Conservation (phyloP, 169 alveolate species). For the Cryptosporidium felis region DNA sequence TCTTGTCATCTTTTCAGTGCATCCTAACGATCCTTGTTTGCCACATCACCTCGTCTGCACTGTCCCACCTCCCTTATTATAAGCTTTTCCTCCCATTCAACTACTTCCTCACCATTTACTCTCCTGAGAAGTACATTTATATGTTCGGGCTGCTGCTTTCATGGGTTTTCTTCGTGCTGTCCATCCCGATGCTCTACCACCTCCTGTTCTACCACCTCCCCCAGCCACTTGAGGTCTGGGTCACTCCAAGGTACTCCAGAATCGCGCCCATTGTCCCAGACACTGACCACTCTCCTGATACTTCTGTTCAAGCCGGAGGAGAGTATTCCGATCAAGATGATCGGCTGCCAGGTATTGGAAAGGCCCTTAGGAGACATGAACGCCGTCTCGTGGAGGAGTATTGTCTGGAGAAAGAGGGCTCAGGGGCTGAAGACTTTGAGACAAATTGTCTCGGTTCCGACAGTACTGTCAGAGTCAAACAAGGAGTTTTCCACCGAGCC, state of each 20-base stretch:
- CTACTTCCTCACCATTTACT: conserved; percentile 40
- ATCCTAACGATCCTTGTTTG: conserved; percentile 28
- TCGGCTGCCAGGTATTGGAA: not conserved
- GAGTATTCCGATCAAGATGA: not conserved
- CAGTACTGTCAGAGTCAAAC: conserved; percentile 18
- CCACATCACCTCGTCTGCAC: conserved; percentile 16
- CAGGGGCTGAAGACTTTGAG: conserved; percentile 23
- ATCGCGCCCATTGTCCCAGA: too few species aligned
- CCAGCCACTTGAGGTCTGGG: conserved; percentile 71
- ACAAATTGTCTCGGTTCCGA: not conserved
- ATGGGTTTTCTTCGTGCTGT: conserved; percentile 38
- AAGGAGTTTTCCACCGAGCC: conserved; percentile 57
- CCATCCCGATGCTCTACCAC: conserved; percentile 63
- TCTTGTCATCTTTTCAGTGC: conserved; percentile 45
- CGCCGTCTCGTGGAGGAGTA: conserved; percentile 45
- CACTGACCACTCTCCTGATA: too few species aligned
- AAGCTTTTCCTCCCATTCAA: conserved; percentile 46
- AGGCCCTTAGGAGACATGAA: conserved; percentile 19
- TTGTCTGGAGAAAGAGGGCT: not conserved
- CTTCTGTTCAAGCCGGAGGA: too few species aligned
- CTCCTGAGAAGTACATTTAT: conserved; percentile 41
- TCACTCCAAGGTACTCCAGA: conserved; percentile 47
- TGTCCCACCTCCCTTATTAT: conserved; percentile 37
- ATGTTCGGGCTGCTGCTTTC: conserved; percentile 25
- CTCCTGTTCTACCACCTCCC: conserved; percentile 58